Evolutionary conservation across 1,139 yeast species (phyloP), one percentile per base, ranked within the genome.

Genomic region (Blastobotrys illinoisensis): DNA sequence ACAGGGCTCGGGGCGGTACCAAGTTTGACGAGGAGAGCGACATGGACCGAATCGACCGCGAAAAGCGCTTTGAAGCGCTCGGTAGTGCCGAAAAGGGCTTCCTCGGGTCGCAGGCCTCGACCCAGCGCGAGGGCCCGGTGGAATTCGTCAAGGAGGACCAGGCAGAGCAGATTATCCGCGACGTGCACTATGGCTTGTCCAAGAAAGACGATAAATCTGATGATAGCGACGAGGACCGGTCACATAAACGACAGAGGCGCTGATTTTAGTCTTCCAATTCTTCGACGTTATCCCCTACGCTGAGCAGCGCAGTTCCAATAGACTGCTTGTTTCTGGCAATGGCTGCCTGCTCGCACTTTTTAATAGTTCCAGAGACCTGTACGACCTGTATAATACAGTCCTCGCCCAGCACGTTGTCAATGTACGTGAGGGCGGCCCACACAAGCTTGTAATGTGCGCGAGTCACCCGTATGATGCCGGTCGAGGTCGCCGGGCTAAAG

Each of bases 301-400:
- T 28, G 21, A 52, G 23, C 26, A 52, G 32, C 3, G 51, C 51
- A 46, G 44, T 46, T 11, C 52, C 54, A 21, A 70, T 56, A 14
- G 62, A 57, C 18, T 65, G 54, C 76, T 78, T 58, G 50, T 70
- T 64, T 19, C 66, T 56, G 13, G 60, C 79, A 69, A 62, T 74
- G 63, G 58, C 85, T 58, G 75, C 81, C 61, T 83, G 79, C 67
- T 90, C 95, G 64, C 95, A 80, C 66, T 89, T 89, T 67, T 85
- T 86, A 48, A 93, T 90, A 0, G 98, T 90, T 0, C 97, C 98
- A 64, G 96, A 85, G 0, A 88, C 83, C 58, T 87, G 85, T 1
- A 80, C 72, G 45, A 88, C 84, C 54, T 83, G 76, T 7, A 90
- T 69, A 4, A 86, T 78, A 9, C 85, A 82, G 3, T 74, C 73